Conservation (phyloP, 2,329 filamentous ascomycete genomes). For the Ophiocordyceps camponoti-saundersi region DNA sequence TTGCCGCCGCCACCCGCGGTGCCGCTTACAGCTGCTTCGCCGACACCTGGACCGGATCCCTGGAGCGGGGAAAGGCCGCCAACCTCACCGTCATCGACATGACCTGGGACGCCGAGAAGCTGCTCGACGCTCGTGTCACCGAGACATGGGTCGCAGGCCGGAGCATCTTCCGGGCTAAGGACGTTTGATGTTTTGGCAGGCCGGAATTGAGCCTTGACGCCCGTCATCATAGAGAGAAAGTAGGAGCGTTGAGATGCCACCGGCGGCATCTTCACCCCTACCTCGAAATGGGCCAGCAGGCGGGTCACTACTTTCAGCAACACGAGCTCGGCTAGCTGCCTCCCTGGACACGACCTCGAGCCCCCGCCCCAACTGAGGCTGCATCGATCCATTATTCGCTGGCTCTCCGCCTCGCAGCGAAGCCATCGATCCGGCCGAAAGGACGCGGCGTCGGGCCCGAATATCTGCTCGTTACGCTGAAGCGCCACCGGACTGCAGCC, state of each 20-base stretch:
- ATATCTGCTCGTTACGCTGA: conserved; percentile 31
- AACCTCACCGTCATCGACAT: conserved; percentile 39
- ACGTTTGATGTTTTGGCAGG: neutral
- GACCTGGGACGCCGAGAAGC: conserved; percentile 25
- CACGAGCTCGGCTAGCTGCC: conserved; percentile 32
- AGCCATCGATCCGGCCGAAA: conserved; percentile 34
- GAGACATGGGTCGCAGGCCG: conserved; percentile 38
- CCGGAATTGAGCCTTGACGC: conserved; percentile 23
- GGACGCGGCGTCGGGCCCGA: conserved; percentile 24
- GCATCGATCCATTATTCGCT: conserved; percentile 26
- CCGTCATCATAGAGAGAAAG: conserved; percentile 34
- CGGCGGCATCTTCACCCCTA: conserved; percentile 20
- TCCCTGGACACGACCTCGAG: conserved; percentile 30
- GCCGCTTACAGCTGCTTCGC: conserved; percentile 42
- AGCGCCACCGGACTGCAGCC: conserved; percentile 32
- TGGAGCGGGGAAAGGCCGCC: conserved; percentile 34
- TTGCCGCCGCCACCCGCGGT: conserved; percentile 35
- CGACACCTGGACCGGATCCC: conserved; percentile 32
- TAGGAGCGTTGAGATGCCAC: conserved; percentile 25
- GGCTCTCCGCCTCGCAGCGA: conserved; percentile 7
- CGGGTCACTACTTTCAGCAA: conserved; percentile 25
- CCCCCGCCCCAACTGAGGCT: conserved; percentile 36
- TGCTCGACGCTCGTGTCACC: conserved; percentile 26
- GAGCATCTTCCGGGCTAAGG: conserved; percentile 15
- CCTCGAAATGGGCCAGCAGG: conserved; percentile 25